A percentile compares a stretch with the other conserved stretches of the same genome.
phyloP scores from a whole-genome alignment of 495 filamentous ascomycete species.

The Podospora bellae-mahoneyi region DNA sequence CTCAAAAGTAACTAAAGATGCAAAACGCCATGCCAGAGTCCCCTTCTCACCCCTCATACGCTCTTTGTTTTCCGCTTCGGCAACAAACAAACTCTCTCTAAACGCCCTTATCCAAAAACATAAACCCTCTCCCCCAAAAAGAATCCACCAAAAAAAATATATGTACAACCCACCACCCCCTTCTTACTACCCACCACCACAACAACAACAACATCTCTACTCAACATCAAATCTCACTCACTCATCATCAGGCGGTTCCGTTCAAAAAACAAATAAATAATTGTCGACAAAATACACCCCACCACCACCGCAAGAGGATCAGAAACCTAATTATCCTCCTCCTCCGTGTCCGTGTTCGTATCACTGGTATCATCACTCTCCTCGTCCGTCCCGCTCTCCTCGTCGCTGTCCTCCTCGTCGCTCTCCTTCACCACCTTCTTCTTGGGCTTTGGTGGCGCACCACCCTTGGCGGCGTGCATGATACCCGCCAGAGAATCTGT shows the following conservation, averaged over 20 bases:
- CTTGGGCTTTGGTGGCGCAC: conserved; percentile 53
- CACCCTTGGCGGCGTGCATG: conserved; percentile 80
- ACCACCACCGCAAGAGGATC: not conserved
- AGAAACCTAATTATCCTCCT: conserved; percentile 43
- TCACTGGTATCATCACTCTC: conserved; percentile 73
- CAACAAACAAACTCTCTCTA: not conserved
- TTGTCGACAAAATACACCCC: not conserved
- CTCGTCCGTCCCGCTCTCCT: conserved; percentile 87
- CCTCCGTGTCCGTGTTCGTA: conserved; percentile 77
- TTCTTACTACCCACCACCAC: no score
- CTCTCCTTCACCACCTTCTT: conserved; percentile 41
- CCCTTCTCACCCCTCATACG: not conserved
- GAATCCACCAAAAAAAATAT: not conserved
- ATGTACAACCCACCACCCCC: not conserved
- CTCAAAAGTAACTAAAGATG: not conserved
- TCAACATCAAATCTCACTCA: not conserved
- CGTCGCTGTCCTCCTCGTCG: conserved; percentile 60
- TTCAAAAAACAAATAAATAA: not conserved
- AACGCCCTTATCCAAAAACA: not conserved
- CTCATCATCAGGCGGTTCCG: not conserved
- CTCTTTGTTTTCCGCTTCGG: not conserved
- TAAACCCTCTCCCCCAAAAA: not conserved
- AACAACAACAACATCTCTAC: not conserved
- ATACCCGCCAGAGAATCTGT: conserved; percentile 91
- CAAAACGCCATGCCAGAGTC: not conserved